These are phyloP conservation scores for Puccinia horiana DNA, from an alignment of 1,284 basidiomycete species.

Conservation along the genomic window DNA sequence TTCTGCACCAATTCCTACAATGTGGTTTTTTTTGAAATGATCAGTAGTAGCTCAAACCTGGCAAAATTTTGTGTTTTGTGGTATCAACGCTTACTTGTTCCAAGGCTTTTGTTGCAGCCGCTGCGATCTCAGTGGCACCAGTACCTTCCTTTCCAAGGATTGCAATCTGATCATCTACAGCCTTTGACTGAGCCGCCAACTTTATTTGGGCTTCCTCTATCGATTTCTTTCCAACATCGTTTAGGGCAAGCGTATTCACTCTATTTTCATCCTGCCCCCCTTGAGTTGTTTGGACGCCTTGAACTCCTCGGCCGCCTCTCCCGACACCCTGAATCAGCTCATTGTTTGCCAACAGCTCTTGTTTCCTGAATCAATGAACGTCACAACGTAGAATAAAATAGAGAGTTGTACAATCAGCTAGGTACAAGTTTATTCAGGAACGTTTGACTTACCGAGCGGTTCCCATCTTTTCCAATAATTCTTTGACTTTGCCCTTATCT, in stretches of 20 bases:
- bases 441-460: slow-evolving; percentile 10
- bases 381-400: background rate
- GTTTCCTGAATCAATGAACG: background rate
- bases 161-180: slow-evolving; percentile 8
- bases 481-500: slow-evolving; percentile 23
- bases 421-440: background rate
- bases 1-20: slow-evolving; percentile 10
- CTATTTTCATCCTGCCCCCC: background rate
- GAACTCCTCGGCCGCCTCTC: background rate
- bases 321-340: background rate
- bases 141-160: background rate
- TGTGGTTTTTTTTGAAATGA: background rate
- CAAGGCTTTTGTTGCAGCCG: background rate
- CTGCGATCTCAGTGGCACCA: background rate
- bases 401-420: background rate
- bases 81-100: background rate
- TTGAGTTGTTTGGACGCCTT: background rate
- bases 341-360: background rate
- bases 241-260: background rate
- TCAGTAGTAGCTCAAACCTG: no score
- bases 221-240: background rate
- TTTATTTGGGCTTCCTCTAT: slow-evolving; percentile 13
- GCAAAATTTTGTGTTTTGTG: background rate
- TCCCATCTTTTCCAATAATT: slow-evolving; percentile 3
- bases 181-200: background rate